Evolutionary conservation across 805 yeast species (phyloP).

Genomic region (Jamesozyma rosinii): DNA sequence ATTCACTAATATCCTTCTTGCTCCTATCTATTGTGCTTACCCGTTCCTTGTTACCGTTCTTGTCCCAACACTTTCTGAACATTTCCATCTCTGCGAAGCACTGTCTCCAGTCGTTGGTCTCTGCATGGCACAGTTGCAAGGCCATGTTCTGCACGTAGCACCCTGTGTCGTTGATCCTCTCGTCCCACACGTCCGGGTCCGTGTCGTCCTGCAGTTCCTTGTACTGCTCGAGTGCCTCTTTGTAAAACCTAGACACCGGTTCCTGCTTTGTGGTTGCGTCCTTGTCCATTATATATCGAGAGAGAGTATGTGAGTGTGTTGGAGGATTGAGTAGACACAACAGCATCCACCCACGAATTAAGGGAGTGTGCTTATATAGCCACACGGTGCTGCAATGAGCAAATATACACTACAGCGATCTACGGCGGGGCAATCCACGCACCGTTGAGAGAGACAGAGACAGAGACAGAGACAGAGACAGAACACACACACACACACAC

Average conservation of each 20-base stretch:
- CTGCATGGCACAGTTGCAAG: constrained; percentile 70
- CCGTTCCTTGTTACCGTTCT: constrained; percentile 45
- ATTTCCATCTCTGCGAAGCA: constrained; percentile 59
- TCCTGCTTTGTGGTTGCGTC: background rate
- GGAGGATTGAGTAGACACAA: background rate
- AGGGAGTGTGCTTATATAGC: too few species aligned
- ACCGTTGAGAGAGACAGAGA: too few species aligned
- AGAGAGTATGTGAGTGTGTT: background rate
- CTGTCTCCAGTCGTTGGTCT: constrained; percentile 71
- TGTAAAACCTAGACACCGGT: constrained; percentile 17
- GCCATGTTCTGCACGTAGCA: constrained; percentile 63
- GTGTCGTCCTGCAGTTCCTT: constrained; percentile 38
- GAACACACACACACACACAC: too few species aligned
- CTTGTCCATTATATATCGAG: background rate
- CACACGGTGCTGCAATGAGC: too few species aligned
- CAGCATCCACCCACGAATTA: too few species aligned
- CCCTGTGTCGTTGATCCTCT: constrained; percentile 64
- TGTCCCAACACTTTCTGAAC: constrained; percentile 56
- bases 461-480: too few species aligned
- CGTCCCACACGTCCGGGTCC: constrained; percentile 65
- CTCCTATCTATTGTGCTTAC: constrained; percentile 24
- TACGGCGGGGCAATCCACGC: too few species aligned
- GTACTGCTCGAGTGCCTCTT: constrained; percentile 26
- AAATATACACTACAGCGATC: too few species aligned
- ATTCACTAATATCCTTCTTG: background rate